Evolutionary conservation across 2,329 filamentous ascomycete species (phyloP).

Genomic region (Macrophomina tecta): DNA sequence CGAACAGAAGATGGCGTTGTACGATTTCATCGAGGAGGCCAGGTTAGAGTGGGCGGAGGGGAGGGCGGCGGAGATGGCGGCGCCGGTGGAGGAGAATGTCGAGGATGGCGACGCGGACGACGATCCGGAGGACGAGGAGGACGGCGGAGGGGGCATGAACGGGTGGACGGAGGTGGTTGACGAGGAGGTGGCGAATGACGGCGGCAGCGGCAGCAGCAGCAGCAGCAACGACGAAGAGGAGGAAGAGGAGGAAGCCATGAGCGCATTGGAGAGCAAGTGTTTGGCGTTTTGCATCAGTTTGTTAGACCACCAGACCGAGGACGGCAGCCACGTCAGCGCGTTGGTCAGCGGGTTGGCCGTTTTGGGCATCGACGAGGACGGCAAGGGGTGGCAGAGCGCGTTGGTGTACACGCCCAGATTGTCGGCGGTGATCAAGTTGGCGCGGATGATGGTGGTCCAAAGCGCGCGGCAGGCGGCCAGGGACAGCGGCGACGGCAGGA

Average conservation of each 20-base stretch:
- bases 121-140: too few relatives aligned
- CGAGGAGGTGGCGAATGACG: too few relatives aligned
- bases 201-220: not conserved
- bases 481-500: not conserved
- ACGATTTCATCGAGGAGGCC: too few relatives aligned
- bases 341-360: slow-evolving; percentile 30
- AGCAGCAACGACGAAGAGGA: not conserved
- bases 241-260: not conserved
- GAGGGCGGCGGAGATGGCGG: too few relatives aligned
- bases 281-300: not conserved
- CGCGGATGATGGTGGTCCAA: slow-evolving; percentile 29
- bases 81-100: too few relatives aligned
- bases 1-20: too few relatives aligned
- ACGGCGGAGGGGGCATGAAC: too few relatives aligned
- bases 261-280: not conserved
- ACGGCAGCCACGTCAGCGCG: slow-evolving; percentile 24
- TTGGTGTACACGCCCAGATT: slow-evolving; percentile 26
- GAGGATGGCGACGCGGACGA: too few relatives aligned
- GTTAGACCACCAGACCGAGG: not conserved
- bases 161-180: too few relatives aligned
- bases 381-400: slow-evolving; percentile 10
- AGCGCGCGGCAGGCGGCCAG: slow-evolving; percentile 18
- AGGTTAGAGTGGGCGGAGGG: too few relatives aligned
- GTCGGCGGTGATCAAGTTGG: slow-evolving; percentile 28
- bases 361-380: slow-evolving; percentile 24